Base-by-base conservation (phyloP, 2,329 filamentous ascomycete genomes). In the Phaeosphaeriaceae sp. region DNA sequence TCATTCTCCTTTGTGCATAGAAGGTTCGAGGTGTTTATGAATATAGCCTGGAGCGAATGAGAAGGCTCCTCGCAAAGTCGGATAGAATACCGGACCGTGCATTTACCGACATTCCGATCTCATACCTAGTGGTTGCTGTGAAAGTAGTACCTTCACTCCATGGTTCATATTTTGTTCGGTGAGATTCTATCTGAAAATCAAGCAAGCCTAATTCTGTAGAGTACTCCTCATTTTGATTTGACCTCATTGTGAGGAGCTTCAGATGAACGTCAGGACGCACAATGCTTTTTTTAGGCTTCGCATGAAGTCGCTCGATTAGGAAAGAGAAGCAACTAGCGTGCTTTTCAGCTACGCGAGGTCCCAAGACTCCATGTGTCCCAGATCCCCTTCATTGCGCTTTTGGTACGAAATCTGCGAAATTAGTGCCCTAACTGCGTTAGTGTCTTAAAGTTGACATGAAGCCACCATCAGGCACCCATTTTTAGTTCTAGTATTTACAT, bases 241-340 rank as follows among this genome's bases (percentile, higher is more conserved):
- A n/a, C n/a, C n/a, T n/a, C n/a, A n/a, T n/a, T n/a, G n/a, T n/a
- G n/a, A n/a, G n/a, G n/a, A n/a, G n/a, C n/a, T n/a, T n/a, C n/a
- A n/a, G n/a, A n/a, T n/a, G n/a, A n/a, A n/a, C n/a, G n/a, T n/a
- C n/a, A n/a, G n/a, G n/a, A n/a, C n/a, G n/a, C n/a, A n/a, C n/a
- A n/a, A 28, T 39, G 13, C 13, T 20, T 16, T 43, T 43, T 30
- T 40, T 28, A 43, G 33, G 2, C 11, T 39, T 60, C 56, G 56
- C 56, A 58, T n/a, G 33, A 45, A 32, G 16, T 58, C 54, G 48
- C 54, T 50, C 54, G 20, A 55, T 55, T 51, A 33, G 56, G 56
- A 57, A 54, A 15, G 41, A 40, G 13, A 20, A 21, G 17, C 15
- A 17, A 49, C 46, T 60, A 55, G 44, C 48, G 50, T 17, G n/a